Evolutionary conservation across 108 stramenopile species (phyloP).

Genomic region (Chaetoceros muelleri): DNA sequence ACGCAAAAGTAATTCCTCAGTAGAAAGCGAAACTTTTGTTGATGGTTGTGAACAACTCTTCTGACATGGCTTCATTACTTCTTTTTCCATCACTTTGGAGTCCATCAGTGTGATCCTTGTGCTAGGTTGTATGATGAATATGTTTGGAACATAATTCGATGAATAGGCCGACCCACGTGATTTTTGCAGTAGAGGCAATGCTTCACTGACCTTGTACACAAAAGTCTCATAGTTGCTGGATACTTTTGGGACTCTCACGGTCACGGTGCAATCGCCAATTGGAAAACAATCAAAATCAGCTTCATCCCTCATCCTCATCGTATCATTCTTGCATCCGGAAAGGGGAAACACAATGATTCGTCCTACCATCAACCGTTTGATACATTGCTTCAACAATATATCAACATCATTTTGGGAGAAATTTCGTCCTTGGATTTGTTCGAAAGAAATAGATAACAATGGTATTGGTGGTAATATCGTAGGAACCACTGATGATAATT

Average conservation of each 20-base stretch:
- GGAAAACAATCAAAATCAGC: too few relatives aligned
- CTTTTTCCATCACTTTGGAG: neutral
- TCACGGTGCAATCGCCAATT: too few relatives aligned
- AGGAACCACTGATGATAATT: neutral
- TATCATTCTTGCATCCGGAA: neutral
- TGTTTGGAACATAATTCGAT: neutral
- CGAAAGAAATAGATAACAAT: neutral
- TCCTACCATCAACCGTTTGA: neutral
- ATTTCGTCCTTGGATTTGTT: neutral
- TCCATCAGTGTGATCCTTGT: neutral
- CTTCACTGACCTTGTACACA: neutral
- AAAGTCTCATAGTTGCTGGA: neutral
- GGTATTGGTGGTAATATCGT: neutral
- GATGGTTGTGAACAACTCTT: neutral
- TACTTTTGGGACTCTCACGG: neutral
- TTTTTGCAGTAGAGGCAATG: neutral
- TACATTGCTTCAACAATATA: neutral
- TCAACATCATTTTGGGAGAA: neutral
- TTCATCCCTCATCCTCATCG: too few relatives aligned
- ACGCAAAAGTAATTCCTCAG: neutral
- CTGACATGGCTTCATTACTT: neutral
- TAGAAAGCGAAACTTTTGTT: neutral
- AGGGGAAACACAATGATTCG: neutral
- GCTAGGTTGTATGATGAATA: neutral
- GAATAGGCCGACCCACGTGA: neutral